Evolutionary conservation across 768 basidiomycete species (phyloP).

Genomic region (Boletus tomentosulus): DNA sequence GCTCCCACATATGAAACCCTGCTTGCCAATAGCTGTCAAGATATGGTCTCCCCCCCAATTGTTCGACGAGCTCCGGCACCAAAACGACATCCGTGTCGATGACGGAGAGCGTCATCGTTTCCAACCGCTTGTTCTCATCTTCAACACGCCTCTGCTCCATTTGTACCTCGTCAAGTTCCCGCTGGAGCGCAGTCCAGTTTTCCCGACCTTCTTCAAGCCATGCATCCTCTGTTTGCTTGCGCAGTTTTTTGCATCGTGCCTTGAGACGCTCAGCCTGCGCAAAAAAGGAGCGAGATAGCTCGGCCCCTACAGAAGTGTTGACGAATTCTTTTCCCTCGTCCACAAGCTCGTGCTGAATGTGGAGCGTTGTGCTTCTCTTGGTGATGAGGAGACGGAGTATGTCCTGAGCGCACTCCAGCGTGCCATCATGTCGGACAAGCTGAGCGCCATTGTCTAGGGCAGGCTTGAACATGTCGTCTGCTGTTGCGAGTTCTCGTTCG

Average conservation of each 20-base stretch:
- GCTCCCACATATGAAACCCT: background rate
- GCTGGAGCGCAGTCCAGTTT: background rate
- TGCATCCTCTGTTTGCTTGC: background rate
- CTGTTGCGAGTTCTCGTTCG: conserved; percentile 40
- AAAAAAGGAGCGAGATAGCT: conserved; percentile 45
- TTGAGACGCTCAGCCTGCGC: conserved; percentile 43
- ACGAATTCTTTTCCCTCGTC: conserved; percentile 45
- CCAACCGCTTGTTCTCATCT: background rate
- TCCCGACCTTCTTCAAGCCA: background rate
- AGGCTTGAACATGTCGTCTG: conserved; percentile 46
- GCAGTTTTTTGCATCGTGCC: background rate
- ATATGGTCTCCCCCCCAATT: background rate
- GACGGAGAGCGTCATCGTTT: background rate
- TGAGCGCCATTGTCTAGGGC: conserved; percentile 45
- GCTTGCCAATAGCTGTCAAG: background rate
- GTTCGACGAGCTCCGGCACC: background rate
- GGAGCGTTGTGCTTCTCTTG: conserved; percentile 39
- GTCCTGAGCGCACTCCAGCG: conserved; percentile 36
- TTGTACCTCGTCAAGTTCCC: background rate
- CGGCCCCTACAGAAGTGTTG: conserved; percentile 50
- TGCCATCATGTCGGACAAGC: conserved; percentile 40
- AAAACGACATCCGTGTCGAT: background rate
- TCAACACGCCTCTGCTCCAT: background rate
- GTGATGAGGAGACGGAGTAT: conserved; percentile 41
- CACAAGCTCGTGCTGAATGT: conserved; percentile 54